Evolutionary conservation across 2,329 filamentous ascomycete species (phyloP).

Genomic region (Raffaelea ambrosiae): DNA sequence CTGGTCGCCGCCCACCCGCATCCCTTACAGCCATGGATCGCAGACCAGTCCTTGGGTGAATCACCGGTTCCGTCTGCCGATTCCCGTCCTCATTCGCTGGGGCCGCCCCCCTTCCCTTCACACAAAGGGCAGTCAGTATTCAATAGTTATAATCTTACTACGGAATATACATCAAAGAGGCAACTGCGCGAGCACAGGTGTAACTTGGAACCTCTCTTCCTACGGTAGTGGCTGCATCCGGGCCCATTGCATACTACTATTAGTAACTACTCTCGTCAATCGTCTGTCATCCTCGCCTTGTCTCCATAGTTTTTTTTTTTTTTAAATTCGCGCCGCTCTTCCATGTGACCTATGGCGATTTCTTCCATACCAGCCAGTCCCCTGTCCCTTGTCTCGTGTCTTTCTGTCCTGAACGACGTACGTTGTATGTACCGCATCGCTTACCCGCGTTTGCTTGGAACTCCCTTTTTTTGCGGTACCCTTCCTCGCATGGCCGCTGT

Average conservation of each 20-base stretch:
- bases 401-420: too few species aligned
- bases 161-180: too few species aligned
- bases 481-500: background rate
- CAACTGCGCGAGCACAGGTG: too few species aligned
- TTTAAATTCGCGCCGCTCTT: too few species aligned
- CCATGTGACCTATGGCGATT: background rate
- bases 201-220: background rate
- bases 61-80: too few species aligned
- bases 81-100: background rate
- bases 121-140: too few species aligned
- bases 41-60: too few species aligned
- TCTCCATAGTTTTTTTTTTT: too few species aligned
- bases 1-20: background rate
- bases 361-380: background rate
- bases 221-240: background rate
- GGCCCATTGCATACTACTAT: too few species aligned
- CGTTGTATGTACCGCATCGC: background rate
- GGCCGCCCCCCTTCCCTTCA: background rate
- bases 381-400: background rate
- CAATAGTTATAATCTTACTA: too few species aligned
- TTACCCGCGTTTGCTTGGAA: background rate
- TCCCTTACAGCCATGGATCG: background rate
- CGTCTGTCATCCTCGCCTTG: too few species aligned
- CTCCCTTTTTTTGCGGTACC: background rate
- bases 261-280: too few species aligned